A percentile compares a stretch with the other conserved stretches of the same genome.
phyloP scores from a whole-genome alignment of 202 grass and related monocot species.

The Hordeum pubiflorum region DNA sequence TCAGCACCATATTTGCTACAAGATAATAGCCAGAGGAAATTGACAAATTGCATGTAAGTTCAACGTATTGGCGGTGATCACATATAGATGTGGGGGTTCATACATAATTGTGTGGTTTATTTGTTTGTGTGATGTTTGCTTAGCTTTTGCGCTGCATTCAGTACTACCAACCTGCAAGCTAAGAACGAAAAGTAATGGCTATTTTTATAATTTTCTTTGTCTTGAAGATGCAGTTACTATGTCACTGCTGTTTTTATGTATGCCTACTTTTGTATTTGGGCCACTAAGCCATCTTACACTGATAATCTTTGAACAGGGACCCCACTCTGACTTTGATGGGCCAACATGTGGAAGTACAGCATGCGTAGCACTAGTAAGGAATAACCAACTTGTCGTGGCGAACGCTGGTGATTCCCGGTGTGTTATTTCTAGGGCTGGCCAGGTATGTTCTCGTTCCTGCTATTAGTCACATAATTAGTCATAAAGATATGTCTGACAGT shows the following conservation, averaged over 20 bases:
- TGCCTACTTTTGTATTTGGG: background rate
- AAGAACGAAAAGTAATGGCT: background rate
- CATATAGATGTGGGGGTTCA: background rate
- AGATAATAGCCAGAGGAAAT: background rate
- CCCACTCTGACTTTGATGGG: slow-evolving; percentile 81
- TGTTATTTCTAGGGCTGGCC: slow-evolving; percentile 88
- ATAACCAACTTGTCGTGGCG: slow-evolving; percentile 71
- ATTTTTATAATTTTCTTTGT: background rate
- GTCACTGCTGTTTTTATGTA: background rate
- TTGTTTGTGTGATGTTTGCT: background rate
- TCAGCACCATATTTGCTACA: background rate
- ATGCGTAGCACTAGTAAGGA: slow-evolving; percentile 81
- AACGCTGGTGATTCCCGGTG: slow-evolving; percentile 99
- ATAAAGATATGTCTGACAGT: slow-evolving; percentile 9
- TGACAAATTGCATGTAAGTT: background rate
- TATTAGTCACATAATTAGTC: background rate
- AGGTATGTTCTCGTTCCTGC: slow-evolving; percentile 37
- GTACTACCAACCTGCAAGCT: background rate
- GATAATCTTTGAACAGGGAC: slow-evolving; percentile 52
- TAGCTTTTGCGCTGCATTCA: background rate
- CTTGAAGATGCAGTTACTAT: background rate
- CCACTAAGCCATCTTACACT: background rate
- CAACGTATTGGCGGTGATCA: background rate
- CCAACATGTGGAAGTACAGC: slow-evolving; percentile 87
- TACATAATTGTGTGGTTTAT: background rate